These are phyloP conservation scores for Russula sp. DNA, from an alignment of 768 basidiomycete genomes.

Conservation along the genomic window DNA sequence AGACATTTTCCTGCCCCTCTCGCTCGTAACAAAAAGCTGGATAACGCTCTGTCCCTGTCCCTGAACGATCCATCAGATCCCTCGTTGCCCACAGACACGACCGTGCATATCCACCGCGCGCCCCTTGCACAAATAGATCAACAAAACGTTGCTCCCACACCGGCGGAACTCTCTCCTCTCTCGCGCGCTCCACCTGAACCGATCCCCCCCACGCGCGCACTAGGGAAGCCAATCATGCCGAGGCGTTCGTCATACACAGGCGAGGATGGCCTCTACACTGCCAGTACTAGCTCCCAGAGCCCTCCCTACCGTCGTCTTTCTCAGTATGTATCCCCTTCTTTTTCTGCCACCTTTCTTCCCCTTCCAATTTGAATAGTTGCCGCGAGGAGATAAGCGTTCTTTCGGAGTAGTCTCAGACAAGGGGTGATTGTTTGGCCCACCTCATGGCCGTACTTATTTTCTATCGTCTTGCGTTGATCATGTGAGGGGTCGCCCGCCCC, in stretches of 20 bases:
- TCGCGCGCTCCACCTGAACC: conserved; percentile 15
- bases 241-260: conserved; percentile 26
- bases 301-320: conserved; percentile 24
- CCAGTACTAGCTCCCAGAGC: conserved; percentile 12
- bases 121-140: conserved; percentile 31
- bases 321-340: conserved; percentile 22
- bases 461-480: conserved; percentile 15
- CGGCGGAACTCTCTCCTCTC: conserved; percentile 20
- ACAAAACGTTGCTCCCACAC: conserved; percentile 16
- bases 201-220: conserved; percentile 2
- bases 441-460: conserved; percentile 15
- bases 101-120: conserved; percentile 24
- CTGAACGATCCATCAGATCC: conserved; percentile 21
- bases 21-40: conserved; percentile 21
- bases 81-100: conserved; percentile 20
- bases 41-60: conserved; percentile 12
- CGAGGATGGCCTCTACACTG: conserved; percentile 18
- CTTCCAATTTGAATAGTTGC: conserved; percentile 13
- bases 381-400: conserved; percentile 14
- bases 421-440: conserved; percentile 13
- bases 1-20: conserved; percentile 6
- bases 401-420: conserved; percentile 15
- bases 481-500: conserved; percentile 11
- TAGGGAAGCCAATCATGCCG: conserved; percentile 23
- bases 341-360: background rate